Base-by-base conservation (phyloP, 768 basidiomycete species). In the Thelephora ganbajun region DNA sequence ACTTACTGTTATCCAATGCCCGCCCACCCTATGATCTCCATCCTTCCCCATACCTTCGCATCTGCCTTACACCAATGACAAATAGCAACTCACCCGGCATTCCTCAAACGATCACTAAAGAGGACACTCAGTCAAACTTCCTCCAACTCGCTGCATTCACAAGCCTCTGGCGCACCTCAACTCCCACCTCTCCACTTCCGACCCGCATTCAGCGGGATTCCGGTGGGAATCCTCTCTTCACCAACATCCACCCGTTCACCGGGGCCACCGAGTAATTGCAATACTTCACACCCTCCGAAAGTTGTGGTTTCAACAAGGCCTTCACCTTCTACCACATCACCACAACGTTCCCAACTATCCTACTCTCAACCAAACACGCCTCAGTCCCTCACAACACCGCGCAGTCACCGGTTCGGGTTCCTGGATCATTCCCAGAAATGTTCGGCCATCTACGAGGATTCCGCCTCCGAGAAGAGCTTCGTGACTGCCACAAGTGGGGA, bases 131-230 rank as follows among this genome's bases (percentile, higher is more conserved):
- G 39, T 14, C 39, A 41, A 18, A 41, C 39, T 22, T 41, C 39
- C 39, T 18, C 39, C 16, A 41, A 22, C 14, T 41, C 39, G 9
- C 39, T 41, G 7, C 39, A 22, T 16, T 22, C 39, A 7, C 9
- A 18, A 41, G 39, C 39, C 16, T 41, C 39, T 41, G 39, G 39
- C 16, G 39, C 22, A 41, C 39, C 39, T 22, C 16, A 41, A 41
- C 39, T 83, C 35, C 76, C 78, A 3, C 74, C 79, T 3, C 61
- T 82, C 33, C 78, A 82, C 56, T 60, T 79, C 16, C 67, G 68
- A 26, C 77, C 78, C 69, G 70, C 30, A 76, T 80, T 54, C 70
- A 57, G 19, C 5, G 26, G 26, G 26, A 30, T 22, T 6, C 39
- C 12, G 39, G 22, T 4, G 39, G 39, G 22, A 18, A 16, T 18